phyloP scores from a whole-genome alignment of 169 alveolate species.

The Amoebophrya sp. region DNA sequence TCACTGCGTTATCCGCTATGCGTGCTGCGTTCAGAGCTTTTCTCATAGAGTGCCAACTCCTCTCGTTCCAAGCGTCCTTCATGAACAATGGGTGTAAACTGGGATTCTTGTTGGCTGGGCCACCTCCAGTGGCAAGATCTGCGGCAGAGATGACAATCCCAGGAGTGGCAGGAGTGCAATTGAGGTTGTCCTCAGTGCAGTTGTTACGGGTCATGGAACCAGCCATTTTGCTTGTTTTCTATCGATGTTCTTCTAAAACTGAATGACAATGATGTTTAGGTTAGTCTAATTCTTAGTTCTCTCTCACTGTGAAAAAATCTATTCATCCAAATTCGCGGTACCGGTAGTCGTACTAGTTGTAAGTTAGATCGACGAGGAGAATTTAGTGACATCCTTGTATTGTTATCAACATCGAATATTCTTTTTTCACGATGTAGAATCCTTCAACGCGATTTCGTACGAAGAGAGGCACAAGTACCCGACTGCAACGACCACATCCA shows the following conservation, averaged over 20 bases:
- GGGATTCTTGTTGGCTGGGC: neutral
- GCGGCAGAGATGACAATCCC: neutral
- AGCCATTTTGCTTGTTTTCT: neutral
- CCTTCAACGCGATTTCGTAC: too few relatives aligned
- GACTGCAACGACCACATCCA: too few relatives aligned
- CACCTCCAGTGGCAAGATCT: neutral
- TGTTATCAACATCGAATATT: too few relatives aligned
- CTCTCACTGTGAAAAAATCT: too few relatives aligned
- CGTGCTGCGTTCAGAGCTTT: neutral
- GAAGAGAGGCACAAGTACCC: too few relatives aligned
- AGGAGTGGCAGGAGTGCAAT: neutral
- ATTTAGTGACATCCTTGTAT: too few relatives aligned
- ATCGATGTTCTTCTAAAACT: neutral
- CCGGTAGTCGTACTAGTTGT: too few relatives aligned
- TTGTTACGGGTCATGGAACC: neutral
- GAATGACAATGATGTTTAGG: too few relatives aligned
- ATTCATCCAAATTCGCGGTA: too few relatives aligned
- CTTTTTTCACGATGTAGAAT: too few relatives aligned
- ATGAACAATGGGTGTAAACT: neutral
- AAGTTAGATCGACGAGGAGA: too few relatives aligned
- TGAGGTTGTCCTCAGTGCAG: neutral
- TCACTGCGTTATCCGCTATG: neutral
- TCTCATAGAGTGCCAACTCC: neutral
- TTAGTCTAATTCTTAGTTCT: too few relatives aligned
- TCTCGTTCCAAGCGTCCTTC: neutral